These are phyloP conservation scores for Xylaria sp. DNA, from an alignment of 2,329 filamentous ascomycete species.

Conservation along the genomic window DNA sequence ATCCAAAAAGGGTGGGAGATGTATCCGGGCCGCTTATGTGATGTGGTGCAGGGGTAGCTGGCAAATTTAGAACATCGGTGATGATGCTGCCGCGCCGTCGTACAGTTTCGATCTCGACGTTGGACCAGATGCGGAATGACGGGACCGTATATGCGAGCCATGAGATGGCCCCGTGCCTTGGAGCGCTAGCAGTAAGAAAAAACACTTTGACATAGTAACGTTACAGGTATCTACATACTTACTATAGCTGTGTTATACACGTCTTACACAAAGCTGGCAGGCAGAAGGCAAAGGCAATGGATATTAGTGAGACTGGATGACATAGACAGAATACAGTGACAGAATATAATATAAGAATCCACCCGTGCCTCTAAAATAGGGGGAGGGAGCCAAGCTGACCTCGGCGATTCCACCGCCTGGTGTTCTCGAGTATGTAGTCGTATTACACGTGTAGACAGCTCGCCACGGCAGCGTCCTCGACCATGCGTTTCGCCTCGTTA, in stretches of 20 bases:
- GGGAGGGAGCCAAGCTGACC: not conserved
- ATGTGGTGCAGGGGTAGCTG: not conserved
- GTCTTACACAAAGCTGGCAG: no score
- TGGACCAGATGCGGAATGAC: conserved; percentile 26
- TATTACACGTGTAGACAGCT: no score
- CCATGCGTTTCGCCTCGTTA: not conserved
- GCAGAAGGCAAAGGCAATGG: no score
- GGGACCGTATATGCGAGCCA: conserved; percentile 24
- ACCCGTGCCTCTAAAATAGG: not conserved
- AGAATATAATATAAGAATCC: not conserved
- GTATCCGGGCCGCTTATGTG: no score
- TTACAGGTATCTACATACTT: no score
- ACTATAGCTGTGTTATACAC: no score
- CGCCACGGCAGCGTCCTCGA: not conserved
- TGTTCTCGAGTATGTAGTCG: no score
- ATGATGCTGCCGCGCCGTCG: conserved; percentile 22
- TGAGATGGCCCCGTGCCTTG: no score
- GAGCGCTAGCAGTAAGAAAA: no score
- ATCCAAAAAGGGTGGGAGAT: no score
- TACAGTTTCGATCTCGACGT: conserved; percentile 25
- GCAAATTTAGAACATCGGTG: conserved; percentile 17
- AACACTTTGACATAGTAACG: no score
- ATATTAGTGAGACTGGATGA: conserved; percentile 10
- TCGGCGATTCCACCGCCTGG: not conserved
- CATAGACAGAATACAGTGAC: conserved; percentile 7